phyloP scores from a whole-genome alignment of 2,329 filamentous ascomycete species.

The Thielaviopsis musarum region DNA sequence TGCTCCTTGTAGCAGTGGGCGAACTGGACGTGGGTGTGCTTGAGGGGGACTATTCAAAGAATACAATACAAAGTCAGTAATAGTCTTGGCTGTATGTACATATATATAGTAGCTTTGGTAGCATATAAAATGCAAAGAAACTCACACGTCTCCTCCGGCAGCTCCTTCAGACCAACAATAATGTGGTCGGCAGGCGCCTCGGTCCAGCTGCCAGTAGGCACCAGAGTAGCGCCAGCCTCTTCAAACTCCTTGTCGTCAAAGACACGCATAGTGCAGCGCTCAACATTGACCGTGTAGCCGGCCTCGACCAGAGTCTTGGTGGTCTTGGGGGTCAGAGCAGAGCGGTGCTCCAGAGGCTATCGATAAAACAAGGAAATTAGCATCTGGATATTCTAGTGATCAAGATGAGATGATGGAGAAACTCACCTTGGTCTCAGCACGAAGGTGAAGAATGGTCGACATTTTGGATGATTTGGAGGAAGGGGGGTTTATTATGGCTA shows the following conservation, averaged over 20 bases:
- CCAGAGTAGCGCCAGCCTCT: constrained; percentile 44
- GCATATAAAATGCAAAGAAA: constrained; percentile 1
- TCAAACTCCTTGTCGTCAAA: constrained; percentile 43
- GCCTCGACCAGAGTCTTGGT: constrained; percentile 39
- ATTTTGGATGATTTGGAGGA: constrained; percentile 11
- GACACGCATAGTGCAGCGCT: constrained; percentile 47
- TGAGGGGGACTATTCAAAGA: constrained; percentile 35
- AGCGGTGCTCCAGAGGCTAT: constrained; percentile 33
- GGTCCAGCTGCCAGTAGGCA: constrained; percentile 51
- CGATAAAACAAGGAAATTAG: neutral
- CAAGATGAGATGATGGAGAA: neutral
- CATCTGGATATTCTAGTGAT: neutral
- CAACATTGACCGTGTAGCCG: constrained; percentile 50
- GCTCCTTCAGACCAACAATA: constrained; percentile 63
- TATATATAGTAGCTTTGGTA: too few relatives aligned
- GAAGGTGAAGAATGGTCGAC: constrained; percentile 26
- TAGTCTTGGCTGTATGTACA: neutral
- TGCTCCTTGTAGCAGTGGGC: constrained; percentile 64
- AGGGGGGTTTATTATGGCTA: neutral
- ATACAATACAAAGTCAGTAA: neutral
- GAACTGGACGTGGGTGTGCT: constrained; percentile 58
- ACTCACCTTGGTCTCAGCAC: constrained; percentile 32
- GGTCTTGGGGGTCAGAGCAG: constrained; percentile 25
- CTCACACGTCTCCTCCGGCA: constrained; percentile 50
- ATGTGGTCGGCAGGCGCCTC: constrained; percentile 51